Base-by-base conservation (phyloP, 805 yeast species). In the Metschnikowia similis region DNA sequence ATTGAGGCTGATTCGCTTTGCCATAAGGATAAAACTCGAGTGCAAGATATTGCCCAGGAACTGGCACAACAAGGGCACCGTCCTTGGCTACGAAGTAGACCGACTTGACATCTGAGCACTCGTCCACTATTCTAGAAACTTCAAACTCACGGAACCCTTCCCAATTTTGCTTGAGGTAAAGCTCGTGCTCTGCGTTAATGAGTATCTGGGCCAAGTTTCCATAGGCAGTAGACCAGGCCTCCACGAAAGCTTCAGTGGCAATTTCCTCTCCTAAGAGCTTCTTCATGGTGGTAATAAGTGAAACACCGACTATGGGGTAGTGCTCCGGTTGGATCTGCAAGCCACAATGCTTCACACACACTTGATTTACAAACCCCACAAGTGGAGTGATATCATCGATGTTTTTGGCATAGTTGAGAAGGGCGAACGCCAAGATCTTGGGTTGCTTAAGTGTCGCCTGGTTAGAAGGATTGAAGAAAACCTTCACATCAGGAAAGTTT, bases 211-310 rank as follows among this genome's bases (percentile, higher is more conserved):
- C 90, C 53, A 85, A 71, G 50, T 76, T 79, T 35, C 76, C 77
- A 62, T 85, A 85, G 5, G 91, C 90, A 38, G 69, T 75, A 26
- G 73, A 69, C 88, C 89, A 85, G 9, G 89, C 88, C 27, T 69
- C 74, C 41, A 83, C 56, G 48, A 85, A 79, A 38, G 74, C 81
- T 3, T 71, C 74, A 16, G 81, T 80, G n/a, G 87, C 87, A 13
- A 35, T 35, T 26, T 66, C 69, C 39, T 68, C 75, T 5, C 87
- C 88, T 34, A 85, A 66, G 37, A 81, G 72, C 48, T 76, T 75
- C 37, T 65, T 62, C 64, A 86, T 73, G 11, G 89, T 80, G 28
- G 67, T 67, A 31, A 85, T 61, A n/a, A 86, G 65, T 52, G 76
- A 73, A 30, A 64, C 61, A 29, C 89, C 91, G 31, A 85, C 89